Conservation (phyloP, 805 yeast species). For the Candida rishiriensis region DNA sequence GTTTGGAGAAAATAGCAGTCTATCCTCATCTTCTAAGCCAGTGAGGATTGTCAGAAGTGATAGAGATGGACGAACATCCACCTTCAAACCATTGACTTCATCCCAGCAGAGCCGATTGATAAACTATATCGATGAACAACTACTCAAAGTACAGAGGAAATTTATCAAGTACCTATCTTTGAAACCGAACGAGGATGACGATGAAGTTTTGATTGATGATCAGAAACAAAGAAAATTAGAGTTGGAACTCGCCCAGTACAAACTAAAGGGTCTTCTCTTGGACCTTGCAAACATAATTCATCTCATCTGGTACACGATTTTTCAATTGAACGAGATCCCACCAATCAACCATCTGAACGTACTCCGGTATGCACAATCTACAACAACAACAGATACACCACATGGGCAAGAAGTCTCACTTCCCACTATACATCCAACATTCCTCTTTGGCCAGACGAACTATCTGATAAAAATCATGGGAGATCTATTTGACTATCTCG, state of each 20-base stretch:
- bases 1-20: conserved; percentile 22
- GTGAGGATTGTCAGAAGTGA: not conserved
- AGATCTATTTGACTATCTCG: conserved; percentile 59
- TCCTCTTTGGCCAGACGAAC: conserved; percentile 54
- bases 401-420: conserved; percentile 6
- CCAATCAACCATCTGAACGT: conserved; percentile 23
- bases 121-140: conserved; percentile 48
- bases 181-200: conserved; percentile 25
- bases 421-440: conserved; percentile 11
- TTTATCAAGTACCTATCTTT: conserved; percentile 37
- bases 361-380: not conserved
- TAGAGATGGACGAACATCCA: not conserved
- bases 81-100: conserved; percentile 30
- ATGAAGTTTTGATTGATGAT: not conserved
- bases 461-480: conserved; percentile 62
- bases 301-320: conserved; percentile 60
- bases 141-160: conserved; percentile 50
- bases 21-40: conserved; percentile 3
- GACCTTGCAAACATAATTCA: conserved; percentile 48
- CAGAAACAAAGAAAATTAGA: not conserved
- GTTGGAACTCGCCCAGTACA: conserved; percentile 7
- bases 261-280: conserved; percentile 31
- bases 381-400: not conserved
- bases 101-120: conserved; percentile 55
- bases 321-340: conserved; percentile 27